phyloP scores from a whole-genome alignment of 2,329 filamentous ascomycete species.

The Trichoderma sp. region DNA sequence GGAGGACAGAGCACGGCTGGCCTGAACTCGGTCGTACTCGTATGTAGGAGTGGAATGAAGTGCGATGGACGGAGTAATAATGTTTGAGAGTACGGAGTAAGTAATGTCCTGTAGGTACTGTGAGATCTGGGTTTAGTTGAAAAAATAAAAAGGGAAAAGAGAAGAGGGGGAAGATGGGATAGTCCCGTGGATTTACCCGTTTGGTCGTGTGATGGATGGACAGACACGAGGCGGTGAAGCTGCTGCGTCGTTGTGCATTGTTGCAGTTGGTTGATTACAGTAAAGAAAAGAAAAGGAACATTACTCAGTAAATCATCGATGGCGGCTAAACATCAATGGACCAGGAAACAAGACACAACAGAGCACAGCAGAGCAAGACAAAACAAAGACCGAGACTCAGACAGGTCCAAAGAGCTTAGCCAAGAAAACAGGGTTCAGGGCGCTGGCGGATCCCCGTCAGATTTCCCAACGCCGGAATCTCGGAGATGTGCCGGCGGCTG shows the following conservation, averaged over 20 bases:
- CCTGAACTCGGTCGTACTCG: background rate
- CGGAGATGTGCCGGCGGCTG: constrained; percentile 12
- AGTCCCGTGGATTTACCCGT: background rate
- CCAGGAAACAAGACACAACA: background rate
- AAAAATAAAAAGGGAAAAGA: background rate
- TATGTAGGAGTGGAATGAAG: background rate
- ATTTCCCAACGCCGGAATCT: constrained; percentile 16
- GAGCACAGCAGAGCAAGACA: background rate
- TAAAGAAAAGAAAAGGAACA: background rate
- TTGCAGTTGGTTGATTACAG: background rate
- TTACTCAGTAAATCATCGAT: too few species aligned
- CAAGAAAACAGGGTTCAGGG: background rate
- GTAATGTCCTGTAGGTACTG: background rate
- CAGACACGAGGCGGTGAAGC: background rate
- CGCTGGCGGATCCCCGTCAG: background rate
- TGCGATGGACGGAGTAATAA: background rate
- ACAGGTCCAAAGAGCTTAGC: background rate
- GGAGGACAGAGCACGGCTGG: background rate
- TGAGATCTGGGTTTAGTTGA: background rate
- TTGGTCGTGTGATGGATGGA: background rate
- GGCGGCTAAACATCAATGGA: background rate
- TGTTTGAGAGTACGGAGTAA: background rate
- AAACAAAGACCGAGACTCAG: background rate
- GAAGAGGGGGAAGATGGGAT: background rate
- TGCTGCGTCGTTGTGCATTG: background rate